Base-by-base conservation (phyloP, 148 eudicot species). In the Chenopodium album region DNA sequence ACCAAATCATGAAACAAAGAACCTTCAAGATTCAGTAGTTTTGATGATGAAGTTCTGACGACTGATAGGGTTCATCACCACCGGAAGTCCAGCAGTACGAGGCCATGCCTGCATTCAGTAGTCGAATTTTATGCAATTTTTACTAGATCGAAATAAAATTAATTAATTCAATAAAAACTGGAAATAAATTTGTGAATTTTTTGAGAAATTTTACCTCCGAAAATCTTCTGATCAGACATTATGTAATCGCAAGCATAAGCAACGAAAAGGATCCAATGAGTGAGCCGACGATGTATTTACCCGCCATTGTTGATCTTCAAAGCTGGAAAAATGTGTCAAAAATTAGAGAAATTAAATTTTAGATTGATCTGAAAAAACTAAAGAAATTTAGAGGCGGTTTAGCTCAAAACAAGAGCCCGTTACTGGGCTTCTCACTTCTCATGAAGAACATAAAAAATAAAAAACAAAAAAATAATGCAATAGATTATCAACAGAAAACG, bases 31-130 rank as follows among this genome's bases (percentile, higher is more conserved):
- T 2, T 85, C 88, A 31, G 76, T 41, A 56, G 87, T 46, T 32
- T 84, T 88, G 78, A 88, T 84, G 72, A 88, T 86, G 83, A 88
- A 85, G 63, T 85, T 88, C 81, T 88, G 90, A 65, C 90, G 88
- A 82, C 88, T 83, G 50, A 88, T 83, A 68, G 90, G 90, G 78
- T 88, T 88, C 90, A 88, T 88, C 37, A 85, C 86, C 28, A 88
- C 90, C 1, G 88, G 88, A 68, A 88, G 87, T 44, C 90, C 90
- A 37, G 90, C 88, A n/a, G 88, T 86, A 20, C 90, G 79, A 9
- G 90, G 90, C 90, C 90, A 88, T 1, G 88, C 86, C 75, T 88
- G 90, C 65, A 88, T 79, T 65, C 73, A 86, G 78, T 82, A 86
- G 71, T 88, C 90, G 19, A 69, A 12, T 14, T 41, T 70, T 54